Evolutionary conservation across 73 alveolate genomes (phyloP).

Genomic region (Uronychia setigera): DNA sequence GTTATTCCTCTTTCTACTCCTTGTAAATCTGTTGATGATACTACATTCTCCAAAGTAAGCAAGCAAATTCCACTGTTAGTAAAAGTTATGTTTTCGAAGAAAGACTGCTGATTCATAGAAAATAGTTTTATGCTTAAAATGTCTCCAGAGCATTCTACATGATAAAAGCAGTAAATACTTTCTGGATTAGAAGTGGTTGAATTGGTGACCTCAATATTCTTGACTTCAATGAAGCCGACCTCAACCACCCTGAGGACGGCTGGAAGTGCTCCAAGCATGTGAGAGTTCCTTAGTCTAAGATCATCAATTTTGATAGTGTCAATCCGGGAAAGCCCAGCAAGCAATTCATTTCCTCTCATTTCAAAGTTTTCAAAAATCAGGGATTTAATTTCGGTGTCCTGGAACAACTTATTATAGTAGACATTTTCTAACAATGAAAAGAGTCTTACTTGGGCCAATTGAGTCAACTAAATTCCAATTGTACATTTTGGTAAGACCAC

Average conservation of each 20-base stretch:
- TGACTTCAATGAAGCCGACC: background rate
- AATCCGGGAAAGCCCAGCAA: no score
- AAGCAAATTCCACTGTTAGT: background rate
- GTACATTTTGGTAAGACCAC: no score
- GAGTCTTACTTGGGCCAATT: no score
- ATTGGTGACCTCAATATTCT: background rate
- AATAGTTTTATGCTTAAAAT: background rate
- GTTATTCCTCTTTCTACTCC: background rate
- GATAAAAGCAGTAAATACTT: background rate
- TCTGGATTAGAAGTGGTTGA: background rate
- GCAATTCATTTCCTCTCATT: no score
- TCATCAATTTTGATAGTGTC: no score
- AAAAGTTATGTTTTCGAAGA: background rate
- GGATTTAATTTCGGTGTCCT: no score
- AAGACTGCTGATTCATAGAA: background rate
- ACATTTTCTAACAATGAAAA: no score
- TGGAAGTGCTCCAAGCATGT: background rate
- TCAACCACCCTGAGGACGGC: background rate
- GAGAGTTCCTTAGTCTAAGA: background rate
- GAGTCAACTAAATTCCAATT: no score
- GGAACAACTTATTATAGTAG: no score
- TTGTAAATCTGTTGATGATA: background rate
- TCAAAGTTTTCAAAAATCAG: no score
- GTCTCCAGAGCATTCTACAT: background rate
- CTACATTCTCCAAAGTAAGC: background rate